Evolutionary conservation across 2,329 filamentous ascomycete species (phyloP), one percentile per base, ranked within the genome.

Genomic region (Epichloe coenophiala): DNA sequence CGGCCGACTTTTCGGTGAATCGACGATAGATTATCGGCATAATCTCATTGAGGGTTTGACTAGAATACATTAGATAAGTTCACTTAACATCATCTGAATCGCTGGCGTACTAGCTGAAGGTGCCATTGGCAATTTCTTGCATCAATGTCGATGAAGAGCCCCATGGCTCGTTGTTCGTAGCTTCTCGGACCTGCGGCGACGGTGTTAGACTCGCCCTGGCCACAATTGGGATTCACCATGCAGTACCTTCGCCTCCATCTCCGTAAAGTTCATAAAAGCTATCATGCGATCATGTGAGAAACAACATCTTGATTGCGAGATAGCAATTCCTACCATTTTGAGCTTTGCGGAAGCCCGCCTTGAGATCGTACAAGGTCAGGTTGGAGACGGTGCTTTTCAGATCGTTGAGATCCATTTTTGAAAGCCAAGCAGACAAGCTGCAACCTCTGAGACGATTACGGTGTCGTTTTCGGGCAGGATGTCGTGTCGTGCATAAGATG

Each of bases 11-110:
- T 67, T 98, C 93, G 54, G 93, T 98, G 69, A 98, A 98, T 57
- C 93, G 87, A 63, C 94, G 93, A 74, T 98, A 98, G 64, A 98
- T 95, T 88, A 98, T 93, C 58, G 93, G 93, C 93, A 98, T 98
- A 65, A 98, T 97, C 69, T 98, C 93, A 69, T 97, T 97, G 51
- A 98, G 81, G 48, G 90, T 81, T 81, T 95, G 89, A 67, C 91
- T 96, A 64, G 8, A 17, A 40, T 17, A 13, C 17, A 23, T 48
- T 47, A 53, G 15, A 37, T 51, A 41, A 6, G 13, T 31, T n/a
- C n/a, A 9, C 13, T 11, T 7, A 19, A 7, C 5, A 3, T n/a
- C n/a, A n/a, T 17, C 40, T 15, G 60, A 62, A 49, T 47, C 62
- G 53, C 45, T 43, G 31, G 49, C 88, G 63, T 74, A 97, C 93